Conservation (phyloP, 306 rosid species). For the Begonia fuchsioides region DNA sequence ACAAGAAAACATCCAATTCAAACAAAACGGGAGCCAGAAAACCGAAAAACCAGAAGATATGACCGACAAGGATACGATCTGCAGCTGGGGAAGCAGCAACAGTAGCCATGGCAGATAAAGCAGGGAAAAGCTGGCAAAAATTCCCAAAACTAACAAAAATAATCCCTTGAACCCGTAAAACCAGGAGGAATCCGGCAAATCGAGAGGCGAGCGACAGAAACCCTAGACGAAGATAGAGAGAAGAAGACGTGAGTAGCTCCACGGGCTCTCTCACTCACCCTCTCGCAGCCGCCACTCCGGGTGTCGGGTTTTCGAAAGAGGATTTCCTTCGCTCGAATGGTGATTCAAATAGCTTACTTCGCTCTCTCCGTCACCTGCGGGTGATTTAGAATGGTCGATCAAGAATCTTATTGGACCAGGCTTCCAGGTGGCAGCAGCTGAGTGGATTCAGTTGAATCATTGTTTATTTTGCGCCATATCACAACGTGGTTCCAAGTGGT, state of each 20-base stretch:
- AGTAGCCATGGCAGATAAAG: constrained; percentile 49
- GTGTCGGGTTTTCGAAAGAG: constrained; percentile 84
- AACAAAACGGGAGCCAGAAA: neutral
- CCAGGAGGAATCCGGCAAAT: constrained; percentile 12
- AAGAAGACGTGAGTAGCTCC: constrained; percentile 11
- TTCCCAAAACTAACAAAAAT: neutral
- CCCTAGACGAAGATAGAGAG: constrained; percentile 21
- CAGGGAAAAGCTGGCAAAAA: neutral
- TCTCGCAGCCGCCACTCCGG: constrained; percentile 91
- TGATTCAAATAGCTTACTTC: constrained; percentile 98
- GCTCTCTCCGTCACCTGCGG: constrained; percentile 33
- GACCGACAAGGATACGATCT: constrained; percentile 97
- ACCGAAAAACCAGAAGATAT: constrained; percentile 20
- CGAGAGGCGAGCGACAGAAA: constrained; percentile 18
- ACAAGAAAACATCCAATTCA: neutral
- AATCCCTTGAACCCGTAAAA: constrained; percentile 22
- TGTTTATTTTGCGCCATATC: neutral
- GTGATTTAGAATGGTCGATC: constrained; percentile 16
- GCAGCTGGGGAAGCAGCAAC: constrained; percentile 70
- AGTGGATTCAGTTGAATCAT: neutral
- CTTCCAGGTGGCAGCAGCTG: neutral
- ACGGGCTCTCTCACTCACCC: constrained; percentile 12
- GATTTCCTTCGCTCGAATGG: constrained; percentile 71
- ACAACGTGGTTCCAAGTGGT: constrained; percentile 13
- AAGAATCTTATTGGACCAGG: neutral